These are phyloP conservation scores for Podospora fimiseda DNA, from an alignment of 495 filamentous ascomycete species.

Conservation along the genomic window DNA sequence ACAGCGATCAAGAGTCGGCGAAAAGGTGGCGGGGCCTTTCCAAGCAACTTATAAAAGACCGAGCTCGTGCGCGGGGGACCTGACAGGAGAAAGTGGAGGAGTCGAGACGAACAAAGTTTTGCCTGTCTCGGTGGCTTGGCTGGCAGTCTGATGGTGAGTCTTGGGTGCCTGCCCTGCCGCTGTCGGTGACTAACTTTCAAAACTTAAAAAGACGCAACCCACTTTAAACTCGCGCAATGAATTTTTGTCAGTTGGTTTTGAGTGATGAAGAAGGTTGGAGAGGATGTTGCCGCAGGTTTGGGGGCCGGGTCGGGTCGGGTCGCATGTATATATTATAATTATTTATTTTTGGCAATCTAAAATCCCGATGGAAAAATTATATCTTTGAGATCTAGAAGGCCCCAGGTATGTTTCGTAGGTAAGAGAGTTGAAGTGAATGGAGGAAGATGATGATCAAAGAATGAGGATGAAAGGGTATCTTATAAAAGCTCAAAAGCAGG, in stretches of 20 bases:
- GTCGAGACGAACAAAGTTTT: conserved; percentile 15
- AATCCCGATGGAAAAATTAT: too few relatives aligned
- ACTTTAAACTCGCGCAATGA: conserved; percentile 18
- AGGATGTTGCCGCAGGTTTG: background rate
- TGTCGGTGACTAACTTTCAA: conserved; percentile 6
- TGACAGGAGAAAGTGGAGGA: background rate
- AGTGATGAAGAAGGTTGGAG: too few relatives aligned
- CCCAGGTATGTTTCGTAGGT: too few relatives aligned
- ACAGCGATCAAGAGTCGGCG: background rate
- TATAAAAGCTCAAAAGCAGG: too few relatives aligned
- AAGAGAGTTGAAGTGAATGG: too few relatives aligned
- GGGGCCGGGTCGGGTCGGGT: background rate
- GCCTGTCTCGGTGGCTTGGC: conserved; percentile 11
- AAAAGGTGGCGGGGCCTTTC: background rate
- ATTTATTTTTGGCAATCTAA: too few relatives aligned
- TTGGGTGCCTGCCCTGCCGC: too few relatives aligned
- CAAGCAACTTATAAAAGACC: background rate
- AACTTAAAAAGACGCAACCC: conserved; percentile 23
- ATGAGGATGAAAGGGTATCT: too few relatives aligned
- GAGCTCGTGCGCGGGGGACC: background rate
- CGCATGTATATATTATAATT: too few relatives aligned
- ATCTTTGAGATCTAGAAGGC: too few relatives aligned
- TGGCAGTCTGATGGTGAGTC: background rate
- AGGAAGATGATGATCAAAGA: too few relatives aligned
- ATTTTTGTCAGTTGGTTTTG: background rate